These are phyloP conservation scores for Phytophthora capsici DNA, from an alignment of 352 stramenopile genomes.

Conservation along the genomic window DNA sequence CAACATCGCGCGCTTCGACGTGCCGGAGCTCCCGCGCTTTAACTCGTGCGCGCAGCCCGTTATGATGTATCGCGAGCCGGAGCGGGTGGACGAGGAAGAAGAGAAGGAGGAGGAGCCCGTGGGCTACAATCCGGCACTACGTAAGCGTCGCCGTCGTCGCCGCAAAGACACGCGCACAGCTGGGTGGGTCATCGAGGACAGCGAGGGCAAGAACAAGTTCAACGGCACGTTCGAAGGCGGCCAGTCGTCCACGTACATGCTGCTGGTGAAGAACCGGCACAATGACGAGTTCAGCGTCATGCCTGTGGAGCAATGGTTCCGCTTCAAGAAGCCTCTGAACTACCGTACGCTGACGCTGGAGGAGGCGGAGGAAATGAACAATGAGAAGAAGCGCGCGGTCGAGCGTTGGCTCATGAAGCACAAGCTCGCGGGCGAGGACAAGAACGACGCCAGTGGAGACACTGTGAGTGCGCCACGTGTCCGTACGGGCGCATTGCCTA, in stretches of 20 bases:
- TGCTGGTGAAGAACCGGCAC: conserved; percentile 87
- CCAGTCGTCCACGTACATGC: conserved; percentile 86
- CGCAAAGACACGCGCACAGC: conserved; percentile 79
- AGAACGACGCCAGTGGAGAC: conserved; percentile 55
- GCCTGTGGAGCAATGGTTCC: conserved; percentile 89
- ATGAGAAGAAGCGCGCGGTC: conserved; percentile 89
- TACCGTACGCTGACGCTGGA: conserved; percentile 88
- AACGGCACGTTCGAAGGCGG: conserved; percentile 83
- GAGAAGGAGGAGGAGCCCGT: conserved; percentile 79
- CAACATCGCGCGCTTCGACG: conserved; percentile 87
- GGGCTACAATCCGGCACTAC: conserved; percentile 77
- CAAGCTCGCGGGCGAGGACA: conserved; percentile 83
- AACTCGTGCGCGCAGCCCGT: conserved; percentile 71
- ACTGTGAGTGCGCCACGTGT: conserved; percentile 72
- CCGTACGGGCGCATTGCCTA: conserved; percentile 65
- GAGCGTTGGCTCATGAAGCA: conserved; percentile 91
- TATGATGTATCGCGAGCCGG: conserved; percentile 89
- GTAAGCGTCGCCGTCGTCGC: conserved; percentile 76
- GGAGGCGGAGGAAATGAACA: conserved; percentile 87
- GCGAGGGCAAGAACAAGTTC: conserved; percentile 84
- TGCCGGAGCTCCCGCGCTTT: conserved; percentile 70
- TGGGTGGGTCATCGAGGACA: conserved; percentile 88
- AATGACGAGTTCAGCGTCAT: conserved; percentile 91
- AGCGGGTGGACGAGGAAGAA: conserved; percentile 82
- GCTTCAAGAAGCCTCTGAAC: conserved; percentile 88